These are phyloP conservation scores for Trichophyton verrucosum DNA, from an alignment of 2,329 filamentous ascomycete species.

Conservation along the genomic window DNA sequence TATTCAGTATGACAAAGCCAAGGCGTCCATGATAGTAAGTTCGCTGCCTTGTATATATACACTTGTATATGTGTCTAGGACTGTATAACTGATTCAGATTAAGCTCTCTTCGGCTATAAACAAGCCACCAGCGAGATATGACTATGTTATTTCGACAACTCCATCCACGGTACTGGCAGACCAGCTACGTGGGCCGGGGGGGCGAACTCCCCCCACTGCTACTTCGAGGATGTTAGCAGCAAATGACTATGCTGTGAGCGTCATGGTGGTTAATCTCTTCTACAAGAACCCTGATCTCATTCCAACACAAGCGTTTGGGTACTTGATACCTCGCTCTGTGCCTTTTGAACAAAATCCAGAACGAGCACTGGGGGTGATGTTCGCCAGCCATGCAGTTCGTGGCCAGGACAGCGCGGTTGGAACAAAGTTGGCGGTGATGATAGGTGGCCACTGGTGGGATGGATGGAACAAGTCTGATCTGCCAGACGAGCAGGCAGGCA, in stretches of 20 bases:
- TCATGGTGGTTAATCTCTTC: slow-evolving; percentile 88
- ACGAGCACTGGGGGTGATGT: slow-evolving; percentile 77
- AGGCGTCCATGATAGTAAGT: neutral
- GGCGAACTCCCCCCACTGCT: neutral
- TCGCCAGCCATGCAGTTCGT: slow-evolving; percentile 59
- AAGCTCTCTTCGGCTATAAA: neutral
- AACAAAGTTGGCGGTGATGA: slow-evolving; percentile 85
- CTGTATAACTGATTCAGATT: neutral
- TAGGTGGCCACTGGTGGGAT: slow-evolving; percentile 89
- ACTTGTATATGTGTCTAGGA: neutral
- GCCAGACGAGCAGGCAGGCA: slow-evolving; percentile 54
- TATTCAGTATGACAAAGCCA: neutral
- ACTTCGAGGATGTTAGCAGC: slow-evolving; percentile 16
- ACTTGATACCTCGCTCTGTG: slow-evolving; percentile 69
- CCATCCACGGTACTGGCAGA: slow-evolving; percentile 12
- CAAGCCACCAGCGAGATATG: slow-evolving; percentile 10
- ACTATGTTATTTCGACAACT: slow-evolving; percentile 20
- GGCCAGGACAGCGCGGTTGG: slow-evolving; percentile 48
- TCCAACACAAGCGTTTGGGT: slow-evolving; percentile 66
- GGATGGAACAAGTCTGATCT: slow-evolving; percentile 40
- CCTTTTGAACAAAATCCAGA: slow-evolving; percentile 64
- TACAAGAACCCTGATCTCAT: slow-evolving; percentile 55
- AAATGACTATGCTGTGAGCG: slow-evolving; percentile 56
- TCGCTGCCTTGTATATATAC: neutral
- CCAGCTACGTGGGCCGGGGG: slow-evolving; percentile 3